Conservation (phyloP, 2,329 filamentous ascomycete species). For the Calonectria pseudoturangicola region DNA sequence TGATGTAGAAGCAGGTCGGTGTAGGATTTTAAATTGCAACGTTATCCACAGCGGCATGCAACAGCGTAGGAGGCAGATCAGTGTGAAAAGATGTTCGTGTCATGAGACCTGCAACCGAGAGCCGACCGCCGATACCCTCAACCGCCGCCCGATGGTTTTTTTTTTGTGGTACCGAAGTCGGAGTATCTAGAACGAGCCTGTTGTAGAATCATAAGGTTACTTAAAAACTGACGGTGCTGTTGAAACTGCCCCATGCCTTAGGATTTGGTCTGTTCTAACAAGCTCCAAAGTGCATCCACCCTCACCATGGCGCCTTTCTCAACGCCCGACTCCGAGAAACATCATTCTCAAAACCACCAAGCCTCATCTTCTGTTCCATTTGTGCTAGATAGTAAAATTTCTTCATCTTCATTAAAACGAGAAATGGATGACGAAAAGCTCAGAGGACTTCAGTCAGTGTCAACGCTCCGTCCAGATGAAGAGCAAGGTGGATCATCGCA, state of each 20-base stretch:
- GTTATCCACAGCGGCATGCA: constrained; percentile 17
- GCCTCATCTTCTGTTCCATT: constrained; percentile 13
- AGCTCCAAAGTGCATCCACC: not conserved
- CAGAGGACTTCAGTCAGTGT: not conserved
- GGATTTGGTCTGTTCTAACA: not conserved
- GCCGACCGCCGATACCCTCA: constrained; percentile 15
- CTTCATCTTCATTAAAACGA: constrained; percentile 4
- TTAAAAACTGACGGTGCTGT: not conserved
- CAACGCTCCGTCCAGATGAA: not conserved
- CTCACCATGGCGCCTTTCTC: constrained; percentile 3
- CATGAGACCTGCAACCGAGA: constrained; percentile 23
- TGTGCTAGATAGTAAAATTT: constrained; percentile 14
- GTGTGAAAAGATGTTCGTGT: constrained; percentile 6
- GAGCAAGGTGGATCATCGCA: not conserved
- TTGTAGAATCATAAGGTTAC: not conserved
- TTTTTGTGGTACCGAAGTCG: constrained; percentile 13
- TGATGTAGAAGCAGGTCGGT: constrained; percentile 8
- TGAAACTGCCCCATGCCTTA: not conserved
- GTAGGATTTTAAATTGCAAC: constrained; percentile 20
- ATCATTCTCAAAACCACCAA: not conserved
- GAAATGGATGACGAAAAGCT: constrained; percentile 4
- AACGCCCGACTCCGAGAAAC: constrained; percentile 4
- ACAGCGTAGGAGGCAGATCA: constrained; percentile 3
- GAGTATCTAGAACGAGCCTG: not conserved
- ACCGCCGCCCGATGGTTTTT: not conserved